Base-by-base conservation (phyloP, 208 protist genomes). In the Crithidia mellificae region DNA sequence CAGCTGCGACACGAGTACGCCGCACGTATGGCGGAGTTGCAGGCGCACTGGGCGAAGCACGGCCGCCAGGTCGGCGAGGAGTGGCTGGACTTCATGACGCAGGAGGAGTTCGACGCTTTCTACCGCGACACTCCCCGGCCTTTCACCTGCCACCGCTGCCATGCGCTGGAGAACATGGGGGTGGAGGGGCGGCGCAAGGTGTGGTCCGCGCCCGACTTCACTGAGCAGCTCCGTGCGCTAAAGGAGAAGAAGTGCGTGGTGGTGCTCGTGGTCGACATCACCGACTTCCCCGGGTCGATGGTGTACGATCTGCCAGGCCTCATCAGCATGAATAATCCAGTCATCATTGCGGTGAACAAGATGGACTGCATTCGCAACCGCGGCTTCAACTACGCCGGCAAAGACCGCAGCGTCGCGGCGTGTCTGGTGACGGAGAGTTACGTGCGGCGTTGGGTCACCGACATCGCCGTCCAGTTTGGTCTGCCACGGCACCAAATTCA, bases 41-140 rank as follows among this genome's bases (percentile, higher is more conserved):
- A 94, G 72, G 72, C 81, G 12, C 92, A 97, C 73, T 97, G 92
- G 90, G 69, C 81, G 63, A 95, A 92, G 68, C 71, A 97, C 76
- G 90, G 90, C n/a, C 87, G 89, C n/a, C 83, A 81, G 52, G 89
- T 95, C 15, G 92, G 92, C 2, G 92, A 97, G 77, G 89, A 97
- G 72, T 97, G 92, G 92, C 76, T 97, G 49, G 92, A 97, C 74
- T 97, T 97, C 59, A 97, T 97, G 92, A 97, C 92, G 19, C 89
- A 97, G 68, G 89, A 97, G 34, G 89, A 97, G 78, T 97, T 97
- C 66, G 72, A 95, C 55, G 90, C 90, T 20, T 93, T 95, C 68
- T 95, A 97, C 77, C 81, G 78, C 56, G 84, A 94, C 57, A 63
- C 61, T 12, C 78, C 69, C 2, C 69, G 64, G 30, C 83, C 92